Evolutionary conservation across 1,284 basidiomycete genomes (phyloP).

Genomic region (Leccinum angustisporum): DNA sequence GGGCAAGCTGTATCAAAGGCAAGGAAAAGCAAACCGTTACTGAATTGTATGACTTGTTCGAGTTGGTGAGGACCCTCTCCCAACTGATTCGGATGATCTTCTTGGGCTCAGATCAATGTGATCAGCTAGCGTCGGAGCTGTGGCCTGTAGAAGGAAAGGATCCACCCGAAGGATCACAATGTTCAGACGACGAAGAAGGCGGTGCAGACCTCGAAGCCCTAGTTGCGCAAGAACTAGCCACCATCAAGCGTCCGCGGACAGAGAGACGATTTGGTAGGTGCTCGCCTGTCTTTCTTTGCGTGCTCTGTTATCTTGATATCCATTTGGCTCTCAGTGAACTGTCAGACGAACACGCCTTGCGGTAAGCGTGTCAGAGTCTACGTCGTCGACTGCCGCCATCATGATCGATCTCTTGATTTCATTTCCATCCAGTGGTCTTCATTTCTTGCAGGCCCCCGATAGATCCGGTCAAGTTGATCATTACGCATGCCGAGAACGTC

Average conservation of each 20-base stretch:
- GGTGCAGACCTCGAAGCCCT: conserved; percentile 63
- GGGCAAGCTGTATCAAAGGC: conserved; percentile 79
- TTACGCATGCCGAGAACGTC: conserved; percentile 62
- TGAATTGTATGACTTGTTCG: conserved; percentile 76
- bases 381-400: not conserved
- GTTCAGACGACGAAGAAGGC: conserved; percentile 34
- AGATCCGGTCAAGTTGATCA: conserved; percentile 73
- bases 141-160: conserved; percentile 51
- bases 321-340: conserved; percentile 50
- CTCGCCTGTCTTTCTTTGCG: not conserved
- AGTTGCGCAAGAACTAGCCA: conserved; percentile 66
- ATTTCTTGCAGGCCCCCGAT: conserved; percentile 75
- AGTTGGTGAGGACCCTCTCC: conserved; percentile 47
- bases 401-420: not conserved
- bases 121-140: conserved; percentile 64
- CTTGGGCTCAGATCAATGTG: conserved; percentile 6
- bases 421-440: conserved; percentile 58
- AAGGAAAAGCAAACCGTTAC: conserved; percentile 75
- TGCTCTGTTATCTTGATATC: not conserved
- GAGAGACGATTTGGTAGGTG: conserved; percentile 65
- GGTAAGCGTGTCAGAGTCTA: conserved; percentile 43
- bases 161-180: conserved; percentile 18
- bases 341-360: conserved; percentile 74
- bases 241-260: conserved; percentile 63
- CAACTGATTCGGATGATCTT: not conserved